Conservation (phyloP, 1,139 yeast species). For the Suhomyces taliae region DNA sequence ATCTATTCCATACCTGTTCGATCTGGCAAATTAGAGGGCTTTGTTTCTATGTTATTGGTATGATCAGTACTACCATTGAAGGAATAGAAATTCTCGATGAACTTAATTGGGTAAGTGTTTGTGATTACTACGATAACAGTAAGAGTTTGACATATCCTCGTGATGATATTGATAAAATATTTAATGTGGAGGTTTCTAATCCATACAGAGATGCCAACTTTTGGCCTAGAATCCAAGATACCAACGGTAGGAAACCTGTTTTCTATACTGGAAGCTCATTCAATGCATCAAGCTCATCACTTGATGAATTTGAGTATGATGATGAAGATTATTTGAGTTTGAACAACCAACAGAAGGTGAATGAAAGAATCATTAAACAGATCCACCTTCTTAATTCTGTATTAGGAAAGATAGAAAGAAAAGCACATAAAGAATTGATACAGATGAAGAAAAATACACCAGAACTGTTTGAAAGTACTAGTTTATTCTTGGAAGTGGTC, state of each 20-base stretch:
- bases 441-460: constrained; percentile 55
- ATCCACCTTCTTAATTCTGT: constrained; percentile 61
- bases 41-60: constrained; percentile 76
- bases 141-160: constrained; percentile 58
- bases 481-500: constrained; percentile 60
- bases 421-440: constrained; percentile 63
- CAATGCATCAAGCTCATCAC: constrained; percentile 3
- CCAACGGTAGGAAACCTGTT: background rate
- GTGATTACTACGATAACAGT: constrained; percentile 53
- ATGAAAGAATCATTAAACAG: constrained; percentile 45
- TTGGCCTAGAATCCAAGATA: constrained; percentile 1
- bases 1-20: constrained; percentile 42
- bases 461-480: constrained; percentile 55
- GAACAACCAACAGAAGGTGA: constrained; percentile 20
- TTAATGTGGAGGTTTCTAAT: constrained; percentile 27
- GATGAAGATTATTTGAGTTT: constrained; percentile 9
- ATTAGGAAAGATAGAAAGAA: constrained; percentile 63
- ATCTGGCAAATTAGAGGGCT: constrained; percentile 71
- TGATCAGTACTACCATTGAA: constrained; percentile 68
- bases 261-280: background rate
- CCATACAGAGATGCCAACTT: constrained; percentile 23
- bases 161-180: constrained; percentile 17
- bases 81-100: constrained; percentile 90
- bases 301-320: constrained; percentile 4
- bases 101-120: constrained; percentile 67